Evolutionary conservation across 805 yeast genomes (phyloP).

Genomic region (Debaryomyces tyrocola): DNA sequence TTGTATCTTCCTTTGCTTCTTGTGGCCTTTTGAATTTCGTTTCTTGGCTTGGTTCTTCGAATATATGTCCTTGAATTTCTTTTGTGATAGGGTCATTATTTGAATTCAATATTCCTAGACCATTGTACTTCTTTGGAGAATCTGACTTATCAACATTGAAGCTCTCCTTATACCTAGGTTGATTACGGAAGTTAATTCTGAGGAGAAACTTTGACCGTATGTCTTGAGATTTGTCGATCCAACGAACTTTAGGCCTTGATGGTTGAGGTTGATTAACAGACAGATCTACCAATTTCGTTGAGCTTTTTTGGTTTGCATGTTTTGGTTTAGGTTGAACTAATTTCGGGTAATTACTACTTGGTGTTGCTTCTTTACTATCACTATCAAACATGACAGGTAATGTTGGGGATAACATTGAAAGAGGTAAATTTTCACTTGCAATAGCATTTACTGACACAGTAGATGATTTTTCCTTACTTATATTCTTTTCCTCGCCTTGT

Average conservation of each 20-base stretch:
- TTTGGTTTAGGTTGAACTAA: constrained; percentile 2
- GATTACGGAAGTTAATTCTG: constrained; percentile 21
- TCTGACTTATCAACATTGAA: neutral
- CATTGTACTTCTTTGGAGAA: constrained; percentile 7
- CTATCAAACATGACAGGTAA: constrained; percentile 27
- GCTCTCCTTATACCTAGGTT: constrained; percentile 13
- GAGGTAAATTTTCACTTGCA: constrained; percentile 26
- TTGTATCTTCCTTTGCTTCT: neutral
- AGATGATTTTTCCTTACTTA: neutral
- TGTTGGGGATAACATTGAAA: constrained; percentile 34
- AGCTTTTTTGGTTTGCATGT: neutral
- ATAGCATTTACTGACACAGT: constrained; percentile 1
- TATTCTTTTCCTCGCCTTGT: neutral
- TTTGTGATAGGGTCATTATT: constrained; percentile 1
- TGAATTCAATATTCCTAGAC: constrained; percentile 10
- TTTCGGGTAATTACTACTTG: neutral
- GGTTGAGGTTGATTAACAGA: neutral
- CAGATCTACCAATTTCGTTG: neutral
- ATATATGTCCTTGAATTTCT: neutral
- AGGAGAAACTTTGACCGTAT: constrained; percentile 25
- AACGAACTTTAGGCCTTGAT: constrained; percentile 13
- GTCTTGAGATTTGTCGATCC: constrained; percentile 26
- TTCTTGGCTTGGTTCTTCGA: neutral
- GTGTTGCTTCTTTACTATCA: neutral
- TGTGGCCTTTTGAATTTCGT: neutral